Evolutionary conservation across 2,329 filamentous ascomycete species (phyloP).

Genomic region (Thyridium curvatum): DNA sequence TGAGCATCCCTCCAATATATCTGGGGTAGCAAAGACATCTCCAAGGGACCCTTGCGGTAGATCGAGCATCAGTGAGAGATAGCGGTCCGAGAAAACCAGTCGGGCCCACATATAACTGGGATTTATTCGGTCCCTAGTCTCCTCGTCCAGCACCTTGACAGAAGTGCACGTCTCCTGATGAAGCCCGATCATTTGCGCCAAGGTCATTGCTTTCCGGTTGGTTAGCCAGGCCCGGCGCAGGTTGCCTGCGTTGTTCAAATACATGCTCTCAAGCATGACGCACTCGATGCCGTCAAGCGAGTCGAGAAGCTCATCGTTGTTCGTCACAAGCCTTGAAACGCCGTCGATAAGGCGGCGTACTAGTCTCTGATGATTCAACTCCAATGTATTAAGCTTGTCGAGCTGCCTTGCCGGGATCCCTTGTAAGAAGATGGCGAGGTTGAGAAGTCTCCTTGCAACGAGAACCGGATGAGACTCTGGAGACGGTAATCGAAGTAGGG

Average conservation of each 20-base stretch:
- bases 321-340: constrained; percentile 28
- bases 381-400: constrained; percentile 6
- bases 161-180: constrained; percentile 5
- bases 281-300: constrained; percentile 43
- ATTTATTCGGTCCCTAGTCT: constrained; percentile 18
- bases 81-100: constrained; percentile 36
- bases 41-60: constrained; percentile 31
- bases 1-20: constrained; percentile 18
- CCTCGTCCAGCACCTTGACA: constrained; percentile 16
- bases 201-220: constrained; percentile 33
- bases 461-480: constrained; percentile 23
- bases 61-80: constrained; percentile 40
- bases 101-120: constrained; percentile 37
- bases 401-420: constrained; percentile 8
- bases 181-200: constrained; percentile 11
- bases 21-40: constrained; percentile 15
- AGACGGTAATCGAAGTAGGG: constrained; percentile 23
- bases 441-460: constrained; percentile 25
- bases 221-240: constrained; percentile 38
- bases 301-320: constrained; percentile 36
- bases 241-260: constrained; percentile 38
- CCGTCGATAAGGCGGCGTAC: constrained; percentile 18
- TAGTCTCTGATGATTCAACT: constrained; percentile 8
- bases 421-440: constrained; percentile 23
- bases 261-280: constrained; percentile 40